phyloP scores from a whole-genome alignment of 768 basidiomycete genomes.

The Boletus rufocinnamomeus region DNA sequence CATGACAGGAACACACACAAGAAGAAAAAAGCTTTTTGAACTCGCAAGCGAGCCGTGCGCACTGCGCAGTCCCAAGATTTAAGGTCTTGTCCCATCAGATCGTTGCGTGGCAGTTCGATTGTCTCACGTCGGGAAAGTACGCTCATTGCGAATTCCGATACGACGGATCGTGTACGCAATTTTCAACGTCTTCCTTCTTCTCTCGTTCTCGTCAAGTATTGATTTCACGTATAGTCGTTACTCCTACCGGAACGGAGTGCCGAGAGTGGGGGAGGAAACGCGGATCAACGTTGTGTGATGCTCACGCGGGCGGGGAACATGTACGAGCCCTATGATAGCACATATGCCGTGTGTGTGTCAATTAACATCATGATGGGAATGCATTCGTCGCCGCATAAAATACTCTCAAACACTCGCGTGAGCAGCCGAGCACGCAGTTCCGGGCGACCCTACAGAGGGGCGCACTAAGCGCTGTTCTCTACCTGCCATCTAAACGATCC shows the following conservation, averaged over 20 bases:
- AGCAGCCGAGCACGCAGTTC: too few species aligned
- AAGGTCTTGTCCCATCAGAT: neutral
- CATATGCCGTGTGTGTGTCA: neutral
- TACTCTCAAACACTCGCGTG: neutral
- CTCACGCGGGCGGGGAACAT: neutral
- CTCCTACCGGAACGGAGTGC: neutral
- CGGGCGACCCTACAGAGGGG: neutral
- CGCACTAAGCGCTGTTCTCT: neutral
- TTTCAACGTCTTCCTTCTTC: neutral
- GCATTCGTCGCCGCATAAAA: neutral
- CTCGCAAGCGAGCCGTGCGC: slow-evolving; percentile 2
- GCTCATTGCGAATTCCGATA: too few species aligned
- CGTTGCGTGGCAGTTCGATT: neutral
- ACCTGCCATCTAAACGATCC: neutral
- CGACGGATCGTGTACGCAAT: neutral
- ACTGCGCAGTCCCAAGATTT: too few species aligned
- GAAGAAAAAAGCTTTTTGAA: neutral
- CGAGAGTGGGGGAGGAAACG: slow-evolving; percentile 1
- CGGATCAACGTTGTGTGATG: neutral
- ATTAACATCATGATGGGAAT: neutral
- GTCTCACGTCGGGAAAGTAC: neutral
- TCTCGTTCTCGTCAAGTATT: neutral
- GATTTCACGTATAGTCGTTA: neutral
- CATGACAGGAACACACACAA: neutral
- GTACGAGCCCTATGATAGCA: neutral